phyloP scores from a whole-genome alignment of 2,329 filamentous ascomycete genomes.

The Trichoderma brevicompactum region DNA sequence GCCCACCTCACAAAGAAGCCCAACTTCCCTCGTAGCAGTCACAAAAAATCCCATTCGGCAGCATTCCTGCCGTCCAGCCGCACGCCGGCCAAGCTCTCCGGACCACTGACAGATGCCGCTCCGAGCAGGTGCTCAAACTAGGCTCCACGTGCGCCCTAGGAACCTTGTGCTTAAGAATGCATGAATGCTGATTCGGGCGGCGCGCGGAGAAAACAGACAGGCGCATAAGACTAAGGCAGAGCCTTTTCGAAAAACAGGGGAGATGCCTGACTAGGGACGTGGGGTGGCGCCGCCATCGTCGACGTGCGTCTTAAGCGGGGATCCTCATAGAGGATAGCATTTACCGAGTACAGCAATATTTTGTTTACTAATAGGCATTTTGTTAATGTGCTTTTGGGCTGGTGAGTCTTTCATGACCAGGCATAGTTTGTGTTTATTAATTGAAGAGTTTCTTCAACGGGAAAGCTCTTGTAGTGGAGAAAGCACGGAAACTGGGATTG shows the following conservation, averaged over 20 bases:
- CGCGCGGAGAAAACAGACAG: conserved; percentile 2
- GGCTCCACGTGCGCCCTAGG: conserved; percentile 23
- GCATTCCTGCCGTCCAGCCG: conserved; percentile 9
- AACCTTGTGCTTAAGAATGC: conserved; percentile 17
- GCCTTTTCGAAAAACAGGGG: not conserved
- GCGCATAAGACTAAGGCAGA: not conserved
- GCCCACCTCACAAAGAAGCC: not conserved
- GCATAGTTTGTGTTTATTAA: too few species aligned
- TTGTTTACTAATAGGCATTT: too few species aligned
- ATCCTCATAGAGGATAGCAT: too few species aligned
- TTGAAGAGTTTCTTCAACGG: too few species aligned
- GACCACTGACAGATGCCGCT: not conserved
- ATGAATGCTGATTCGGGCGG: conserved; percentile 22
- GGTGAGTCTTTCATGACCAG: too few species aligned
- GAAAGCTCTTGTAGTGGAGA: not conserved
- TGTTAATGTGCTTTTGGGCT: too few species aligned
- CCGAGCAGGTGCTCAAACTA: conserved; percentile 16
- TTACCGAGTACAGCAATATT: not conserved
- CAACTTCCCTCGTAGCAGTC: not conserved
- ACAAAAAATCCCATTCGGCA: not conserved
- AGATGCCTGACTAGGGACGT: not conserved
- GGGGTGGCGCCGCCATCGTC: not conserved
- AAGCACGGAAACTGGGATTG: not conserved
- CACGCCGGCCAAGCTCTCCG: not conserved
- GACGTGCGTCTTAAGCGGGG: not conserved